phyloP scores from a whole-genome alignment of 176 grass and related monocot genomes.

The Otatea glauca region DNA sequence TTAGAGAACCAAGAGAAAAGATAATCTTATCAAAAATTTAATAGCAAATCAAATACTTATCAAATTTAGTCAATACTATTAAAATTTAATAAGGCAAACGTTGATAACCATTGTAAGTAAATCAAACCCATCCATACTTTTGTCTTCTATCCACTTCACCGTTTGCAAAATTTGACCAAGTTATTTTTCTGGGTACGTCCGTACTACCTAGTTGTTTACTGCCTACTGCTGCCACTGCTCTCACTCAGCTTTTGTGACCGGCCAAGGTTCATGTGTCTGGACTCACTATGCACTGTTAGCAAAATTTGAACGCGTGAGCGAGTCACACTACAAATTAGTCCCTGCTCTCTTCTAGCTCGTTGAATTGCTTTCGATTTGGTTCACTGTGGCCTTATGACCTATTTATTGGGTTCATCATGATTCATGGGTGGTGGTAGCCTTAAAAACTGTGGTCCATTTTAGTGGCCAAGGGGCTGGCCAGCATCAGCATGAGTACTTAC shows the following conservation, averaged over 20 bases:
- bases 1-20: too few species aligned
- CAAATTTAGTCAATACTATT: too few species aligned
- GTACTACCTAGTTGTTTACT: neutral
- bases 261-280: constrained; percentile 33
- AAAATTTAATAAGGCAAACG: too few species aligned
- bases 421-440: neutral
- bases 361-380: constrained; percentile 24
- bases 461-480: constrained; percentile 6
- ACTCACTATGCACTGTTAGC: constrained; percentile 2
- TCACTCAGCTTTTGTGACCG: constrained; percentile 31
- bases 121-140: neutral
- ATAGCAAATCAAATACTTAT: too few species aligned
- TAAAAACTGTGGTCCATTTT: constrained; percentile 42
- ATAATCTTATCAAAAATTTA: too few species aligned
- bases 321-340: neutral
- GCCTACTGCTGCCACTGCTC: neutral
- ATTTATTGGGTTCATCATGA: constrained; percentile 18
- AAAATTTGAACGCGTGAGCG: constrained; percentile 13
- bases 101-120: too few species aligned
- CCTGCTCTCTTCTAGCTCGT: neutral
- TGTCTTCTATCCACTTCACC: constrained; percentile 25
- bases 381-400: neutral
- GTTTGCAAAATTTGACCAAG: constrained; percentile 35
- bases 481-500: neutral
- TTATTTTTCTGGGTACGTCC: neutral